Evolutionary conservation across 1,139 yeast species (phyloP).

Genomic region (Suhomyces chickasaworum): DNA sequence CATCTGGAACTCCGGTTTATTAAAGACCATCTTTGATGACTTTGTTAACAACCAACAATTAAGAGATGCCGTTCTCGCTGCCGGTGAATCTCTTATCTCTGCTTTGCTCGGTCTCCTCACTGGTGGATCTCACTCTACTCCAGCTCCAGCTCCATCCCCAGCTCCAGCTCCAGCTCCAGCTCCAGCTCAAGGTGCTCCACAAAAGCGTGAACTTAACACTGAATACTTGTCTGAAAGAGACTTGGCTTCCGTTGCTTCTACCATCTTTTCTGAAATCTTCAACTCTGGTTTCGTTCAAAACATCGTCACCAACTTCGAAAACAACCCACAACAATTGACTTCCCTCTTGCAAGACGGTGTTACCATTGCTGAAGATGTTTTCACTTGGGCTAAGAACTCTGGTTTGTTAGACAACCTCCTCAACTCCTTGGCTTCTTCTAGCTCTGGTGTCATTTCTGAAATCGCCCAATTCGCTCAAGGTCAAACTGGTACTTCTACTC

Average conservation of each 20-base stretch:
- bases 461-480: conserved; percentile 5
- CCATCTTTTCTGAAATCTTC: conserved; percentile 33
- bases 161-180: conserved; percentile 17
- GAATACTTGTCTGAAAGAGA: conserved; percentile 43
- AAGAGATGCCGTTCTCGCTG: conserved; percentile 37
- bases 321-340: conserved; percentile 41
- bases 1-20: conserved; percentile 47
- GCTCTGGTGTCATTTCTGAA: conserved; percentile 36
- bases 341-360: conserved; percentile 38
- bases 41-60: conserved; percentile 39
- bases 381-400: conserved; percentile 41
- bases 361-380: conserved; percentile 39
- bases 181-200: conserved; percentile 17
- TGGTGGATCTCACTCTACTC: conserved; percentile 22
- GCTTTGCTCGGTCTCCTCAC: conserved; percentile 36
- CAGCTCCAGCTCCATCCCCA: conserved; percentile 19
- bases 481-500: conserved; percentile 5
- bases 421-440: conserved; percentile 26
- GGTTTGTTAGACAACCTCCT: conserved; percentile 41
- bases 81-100: conserved; percentile 38
- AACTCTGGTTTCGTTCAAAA: conserved; percentile 39
- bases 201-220: conserved; percentile 24
- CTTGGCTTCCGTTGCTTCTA: conserved; percentile 29
- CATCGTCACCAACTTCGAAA: conserved; percentile 37
- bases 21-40: conserved; percentile 36